A percentile compares a stretch with the other conserved stretches of the same genome.
Conservation (phyloP, 441 rosid genomes). For the Pelargonium fulgidum region DNA sequence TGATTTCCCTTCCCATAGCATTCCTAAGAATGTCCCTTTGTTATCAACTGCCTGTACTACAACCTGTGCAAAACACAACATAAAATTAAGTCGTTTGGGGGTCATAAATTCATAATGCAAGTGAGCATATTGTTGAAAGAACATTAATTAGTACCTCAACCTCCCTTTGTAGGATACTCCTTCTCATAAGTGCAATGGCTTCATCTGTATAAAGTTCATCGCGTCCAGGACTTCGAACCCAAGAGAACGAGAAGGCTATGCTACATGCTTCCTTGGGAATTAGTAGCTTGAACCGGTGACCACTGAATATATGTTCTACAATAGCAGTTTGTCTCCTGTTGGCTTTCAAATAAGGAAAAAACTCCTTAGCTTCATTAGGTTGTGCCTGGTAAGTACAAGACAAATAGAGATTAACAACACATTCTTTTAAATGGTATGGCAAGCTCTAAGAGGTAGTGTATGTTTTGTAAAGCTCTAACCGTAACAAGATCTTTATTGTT, state of each 20-base stretch:
- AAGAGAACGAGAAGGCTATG: slow-evolving; percentile 1
- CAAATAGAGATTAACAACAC: too few relatives aligned
- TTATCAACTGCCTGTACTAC: neutral
- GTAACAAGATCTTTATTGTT: neutral
- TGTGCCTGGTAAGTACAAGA: neutral
- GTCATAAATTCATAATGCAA: too few relatives aligned
- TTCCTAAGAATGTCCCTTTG: neutral
- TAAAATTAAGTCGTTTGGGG: too few relatives aligned
- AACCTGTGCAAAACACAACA: neutral
- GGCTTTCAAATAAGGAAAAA: neutral
- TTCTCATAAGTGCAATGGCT: neutral
- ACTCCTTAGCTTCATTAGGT: neutral
- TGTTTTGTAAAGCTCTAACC: neutral
- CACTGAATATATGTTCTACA: neutral
- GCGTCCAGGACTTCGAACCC: neutral
- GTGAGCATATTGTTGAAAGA: too few relatives aligned
- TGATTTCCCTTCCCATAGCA: neutral
- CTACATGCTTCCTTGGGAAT: neutral
- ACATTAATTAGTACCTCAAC: too few relatives aligned
- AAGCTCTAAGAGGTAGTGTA: too few relatives aligned
- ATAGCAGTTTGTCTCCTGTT: neutral
- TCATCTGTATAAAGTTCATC: neutral
- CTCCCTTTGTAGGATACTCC: neutral
- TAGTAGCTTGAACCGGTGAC: neutral
- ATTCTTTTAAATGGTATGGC: too few relatives aligned